Evolutionary conservation across 805 yeast genomes (phyloP), one percentile per base, ranked within the genome.

Genomic region (Candida peoriensis): DNA sequence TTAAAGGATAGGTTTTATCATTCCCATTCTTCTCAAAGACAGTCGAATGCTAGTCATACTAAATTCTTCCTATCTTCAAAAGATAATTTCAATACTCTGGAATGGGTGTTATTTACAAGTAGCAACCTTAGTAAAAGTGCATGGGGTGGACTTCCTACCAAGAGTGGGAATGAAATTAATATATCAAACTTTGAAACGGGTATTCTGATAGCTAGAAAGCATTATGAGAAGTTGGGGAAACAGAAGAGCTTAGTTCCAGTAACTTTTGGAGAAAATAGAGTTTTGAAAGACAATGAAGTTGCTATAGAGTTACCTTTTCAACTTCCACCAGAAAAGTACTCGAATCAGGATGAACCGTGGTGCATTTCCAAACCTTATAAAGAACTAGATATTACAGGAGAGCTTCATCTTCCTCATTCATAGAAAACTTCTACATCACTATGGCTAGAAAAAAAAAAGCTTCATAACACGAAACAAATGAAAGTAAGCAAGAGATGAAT

Each of bases 61-160:
- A 86, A 86, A 55, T 72, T 83, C 21, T 76, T 81, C 46, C 50
- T 74, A 38, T 68, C 74, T 42, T 69, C 79, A 10, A 69, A 68
- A 4, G 76, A 75, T 44, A 48, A 66, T 32, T 74, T 70, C 55
- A 46, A 57, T 23, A 59, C 73, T 3, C 52, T 82, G 5, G 69
- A 73, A 33, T 86, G 95, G 94, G 69, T 78, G 14, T 54, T 82
- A 6, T 64, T 82, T 51, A 82, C 93, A 0, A 79, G 88, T 31
- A 82, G 86, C 21, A 86, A 86, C 50, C 49, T 84, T 26, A 79
- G 89, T 21, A 74, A 74, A 36, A 81, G 76, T 40, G 95, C 95
- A 1, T 86, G 95, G 95, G 95, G 95, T 0, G 58, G 52, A 5
- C 62, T 12, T 46, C 52, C 25, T 36, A 56, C 12, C 8, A 34